Evolutionary conservation across 495 filamentous ascomycete species (phyloP), one percentile per base, ranked within the genome.

Genomic region (Xylaria scruposa): DNA sequence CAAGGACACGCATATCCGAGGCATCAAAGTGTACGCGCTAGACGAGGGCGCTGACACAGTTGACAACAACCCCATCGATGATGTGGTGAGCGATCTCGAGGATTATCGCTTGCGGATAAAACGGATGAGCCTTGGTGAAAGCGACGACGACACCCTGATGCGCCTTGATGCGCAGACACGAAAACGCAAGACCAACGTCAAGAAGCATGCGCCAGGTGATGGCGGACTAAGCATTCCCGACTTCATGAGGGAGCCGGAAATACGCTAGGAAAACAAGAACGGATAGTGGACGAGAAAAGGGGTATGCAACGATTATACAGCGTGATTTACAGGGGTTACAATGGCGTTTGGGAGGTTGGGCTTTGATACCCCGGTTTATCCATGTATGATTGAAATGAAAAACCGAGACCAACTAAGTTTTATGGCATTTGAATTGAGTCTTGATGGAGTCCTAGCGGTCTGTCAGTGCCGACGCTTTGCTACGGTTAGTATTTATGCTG

Each of bases 1-100:
- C 68, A 99, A 99, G 79, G 96, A 99, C 80, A 99, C 96, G 4
- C 96, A 99, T 86, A 90, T 99, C 51, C 90, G 96, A 47, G 95
- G 93, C 0, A 86, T 99, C 78, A 95, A 98, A 85, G 89, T 99
- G 33, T 99, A 94, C 78, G 93, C 93, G 6, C 81, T 86, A 53
- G 94, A 98, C 66, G 85, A 87, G 38, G 78, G 78, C 15, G 75
- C 80, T 24, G 70, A 78, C 61, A 69, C 74, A 4, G 75, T 72
- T 24, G 76, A 78, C 38, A 76, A 77, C 64, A 78, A 78, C 46
- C 74, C 78, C 4, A 40, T 82, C 31, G 78, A 81, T 4, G 76
- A 79, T 5, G 75, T 79, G 31, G 70, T 78, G 21, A 76, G 74
- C 33, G 71, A 73, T 19, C 72, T 79, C 26, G 74, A 79, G 53